Evolutionary conservation across 441 rosid genomes (phyloP).

Genomic region (Populus hybrid): DNA sequence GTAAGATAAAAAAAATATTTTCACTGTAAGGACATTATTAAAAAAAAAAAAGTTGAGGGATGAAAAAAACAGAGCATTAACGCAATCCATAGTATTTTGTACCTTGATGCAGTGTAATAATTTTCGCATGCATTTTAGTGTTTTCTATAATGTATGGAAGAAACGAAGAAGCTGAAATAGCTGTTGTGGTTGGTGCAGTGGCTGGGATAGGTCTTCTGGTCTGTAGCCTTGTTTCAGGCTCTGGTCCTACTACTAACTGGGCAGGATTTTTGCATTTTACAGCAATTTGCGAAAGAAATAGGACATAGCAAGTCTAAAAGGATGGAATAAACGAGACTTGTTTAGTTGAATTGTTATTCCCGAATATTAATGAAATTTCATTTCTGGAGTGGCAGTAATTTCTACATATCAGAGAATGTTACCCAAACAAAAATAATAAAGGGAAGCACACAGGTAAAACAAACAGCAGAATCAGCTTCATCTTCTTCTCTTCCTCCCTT

Average conservation of each 20-base stretch:
- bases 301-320: not conserved
- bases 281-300: not conserved
- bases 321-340: not conserved
- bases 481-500: constrained; percentile 58
- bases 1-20: too few relatives aligned
- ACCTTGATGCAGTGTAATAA: too few relatives aligned
- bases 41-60: too few relatives aligned
- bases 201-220: not conserved
- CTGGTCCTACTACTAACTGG: not conserved
- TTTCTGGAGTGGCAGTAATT: not conserved
- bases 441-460: not conserved
- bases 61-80: too few relatives aligned
- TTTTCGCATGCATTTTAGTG: too few relatives aligned
- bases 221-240: not conserved
- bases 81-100: too few relatives aligned
- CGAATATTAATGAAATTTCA: not conserved
- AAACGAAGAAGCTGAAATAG: not conserved
- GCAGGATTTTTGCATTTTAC: constrained; percentile 5
- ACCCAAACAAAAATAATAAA: not conserved
- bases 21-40: too few relatives aligned
- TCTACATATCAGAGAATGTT: not conserved
- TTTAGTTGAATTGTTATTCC: not conserved
- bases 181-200: not conserved
- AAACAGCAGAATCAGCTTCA: not conserved
- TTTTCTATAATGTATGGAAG: too few relatives aligned